Conservation (phyloP, 192 early-diverging fungal genomes). For the Diversispora eburnea region DNA sequence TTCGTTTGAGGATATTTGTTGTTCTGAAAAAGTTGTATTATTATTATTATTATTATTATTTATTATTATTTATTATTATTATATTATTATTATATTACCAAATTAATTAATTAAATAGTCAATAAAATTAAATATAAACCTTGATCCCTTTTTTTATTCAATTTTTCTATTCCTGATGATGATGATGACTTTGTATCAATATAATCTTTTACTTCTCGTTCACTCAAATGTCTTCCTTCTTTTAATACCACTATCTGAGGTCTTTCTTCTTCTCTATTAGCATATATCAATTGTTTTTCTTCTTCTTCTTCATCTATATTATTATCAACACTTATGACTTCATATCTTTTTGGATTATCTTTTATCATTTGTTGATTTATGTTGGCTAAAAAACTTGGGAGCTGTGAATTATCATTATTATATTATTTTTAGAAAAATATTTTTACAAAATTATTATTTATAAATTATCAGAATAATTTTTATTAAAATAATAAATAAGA, state of each 20-base stretch:
- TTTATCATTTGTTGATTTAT: neutral
- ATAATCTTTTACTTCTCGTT: slow-evolving; percentile 1
- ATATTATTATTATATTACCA: no score
- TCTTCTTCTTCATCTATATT: neutral
- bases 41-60: neutral
- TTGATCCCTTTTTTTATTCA: neutral
- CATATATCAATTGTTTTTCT: neutral
- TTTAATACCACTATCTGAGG: slow-evolving; percentile 21
- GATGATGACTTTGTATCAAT: neutral
- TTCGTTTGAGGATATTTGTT: neutral
- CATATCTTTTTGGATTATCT: neutral
- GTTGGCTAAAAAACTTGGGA: neutral
- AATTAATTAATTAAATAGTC: no score
- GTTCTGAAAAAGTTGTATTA: neutral
- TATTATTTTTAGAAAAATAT: no score
- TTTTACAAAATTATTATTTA: no score
- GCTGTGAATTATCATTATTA: neutral
- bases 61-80: no score
- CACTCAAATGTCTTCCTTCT: slow-evolving; percentile 18
- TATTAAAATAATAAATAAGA: no score
- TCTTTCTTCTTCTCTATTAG: slow-evolving; percentile 11
- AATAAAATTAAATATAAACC: neutral
- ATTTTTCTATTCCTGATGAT: no score
- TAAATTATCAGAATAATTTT: no score
- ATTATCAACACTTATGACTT: neutral